Percentiles rank a stretch among this genome's conserved stretches.
Conservation (phyloP, 352 stramenopile species). For the Phytophthora pinifolia region DNA sequence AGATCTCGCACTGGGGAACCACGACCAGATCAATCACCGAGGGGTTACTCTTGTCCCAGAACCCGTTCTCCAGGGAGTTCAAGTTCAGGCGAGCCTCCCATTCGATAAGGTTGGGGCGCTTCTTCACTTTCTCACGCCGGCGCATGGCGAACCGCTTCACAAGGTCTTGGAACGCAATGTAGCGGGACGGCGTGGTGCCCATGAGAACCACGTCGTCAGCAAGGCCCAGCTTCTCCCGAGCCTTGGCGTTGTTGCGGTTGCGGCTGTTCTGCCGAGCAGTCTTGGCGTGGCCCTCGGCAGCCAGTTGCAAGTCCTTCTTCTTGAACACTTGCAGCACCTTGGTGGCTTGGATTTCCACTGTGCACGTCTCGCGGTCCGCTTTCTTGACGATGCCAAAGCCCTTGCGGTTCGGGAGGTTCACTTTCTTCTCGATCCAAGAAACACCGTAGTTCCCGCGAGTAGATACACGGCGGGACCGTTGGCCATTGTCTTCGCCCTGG, state of each 20-base stretch:
- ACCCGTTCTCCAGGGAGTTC: slow-evolving; percentile 56
- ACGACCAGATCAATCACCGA: slow-evolving; percentile 67
- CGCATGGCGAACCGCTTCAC: slow-evolving; percentile 85
- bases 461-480: slow-evolving; percentile 66
- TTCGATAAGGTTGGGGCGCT: slow-evolving; percentile 80
- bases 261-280: slow-evolving; percentile 52
- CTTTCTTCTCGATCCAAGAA: slow-evolving; percentile 87
- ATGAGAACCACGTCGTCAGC: slow-evolving; percentile 76
- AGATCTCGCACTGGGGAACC: slow-evolving; percentile 78
- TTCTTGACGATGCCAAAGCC: slow-evolving; percentile 80
- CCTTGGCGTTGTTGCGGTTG: slow-evolving; percentile 72
- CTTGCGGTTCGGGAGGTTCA: slow-evolving; percentile 77
- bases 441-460: slow-evolving; percentile 84
- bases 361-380: slow-evolving; percentile 84
- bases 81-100: slow-evolving; percentile 75
- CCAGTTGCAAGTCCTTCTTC: slow-evolving; percentile 84
- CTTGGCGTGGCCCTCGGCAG: slow-evolving; percentile 59
- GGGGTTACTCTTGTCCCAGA: slow-evolving; percentile 55
- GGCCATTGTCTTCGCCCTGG: slow-evolving; percentile 74
- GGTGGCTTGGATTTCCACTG: slow-evolving; percentile 69
- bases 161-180: slow-evolving; percentile 82
- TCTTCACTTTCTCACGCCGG: slow-evolving; percentile 80
- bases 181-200: slow-evolving; percentile 79
- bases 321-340: slow-evolving; percentile 85
- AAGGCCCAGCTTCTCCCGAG: slow-evolving; percentile 71